A percentile compares a stretch with the other conserved stretches of the same genome.
These are phyloP conservation scores for Pezicula carpinea DNA, from an alignment of 2,329 filamentous ascomycete species.

Conservation along the genomic window DNA sequence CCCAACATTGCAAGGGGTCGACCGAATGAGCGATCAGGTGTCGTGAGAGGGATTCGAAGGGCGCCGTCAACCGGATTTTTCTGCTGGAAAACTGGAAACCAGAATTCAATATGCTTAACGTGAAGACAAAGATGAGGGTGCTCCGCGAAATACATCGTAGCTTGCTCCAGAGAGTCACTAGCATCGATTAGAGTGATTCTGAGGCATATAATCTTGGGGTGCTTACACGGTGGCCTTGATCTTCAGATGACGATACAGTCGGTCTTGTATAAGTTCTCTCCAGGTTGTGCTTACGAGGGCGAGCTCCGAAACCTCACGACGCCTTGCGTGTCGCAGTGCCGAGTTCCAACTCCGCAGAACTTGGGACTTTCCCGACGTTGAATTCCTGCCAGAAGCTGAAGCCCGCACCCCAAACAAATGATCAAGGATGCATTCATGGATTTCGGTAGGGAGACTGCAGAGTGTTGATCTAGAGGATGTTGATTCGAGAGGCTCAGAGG, in stretches of 20 bases:
- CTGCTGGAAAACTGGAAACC: conserved; percentile 66
- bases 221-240: conserved; percentile 55
- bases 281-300: conserved; percentile 60
- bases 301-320: conserved; percentile 62
- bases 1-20: conserved; percentile 32
- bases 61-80: conserved; percentile 23
- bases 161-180: conserved; percentile 53
- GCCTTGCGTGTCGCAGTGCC: conserved; percentile 59
- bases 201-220: not conserved
- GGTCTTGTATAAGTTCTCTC: conserved; percentile 64
- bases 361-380: conserved; percentile 44
- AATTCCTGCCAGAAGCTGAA: conserved; percentile 55
- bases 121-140: conserved; percentile 57
- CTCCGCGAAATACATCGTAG: conserved; percentile 54
- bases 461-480: conserved; percentile 13
- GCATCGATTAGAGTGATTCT: not conserved
- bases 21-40: conserved; percentile 20
- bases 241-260: conserved; percentile 72
- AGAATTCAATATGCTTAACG: conserved; percentile 70
- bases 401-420: conserved; percentile 65
- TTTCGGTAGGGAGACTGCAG: conserved; percentile 57
- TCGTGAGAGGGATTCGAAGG: conserved; percentile 19
- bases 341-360: conserved; percentile 58
- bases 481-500: conserved; percentile 2
- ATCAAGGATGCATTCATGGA: conserved; percentile 68